phyloP scores from a whole-genome alignment of 345 rosid genomes.

The Pistacia integerrima region DNA sequence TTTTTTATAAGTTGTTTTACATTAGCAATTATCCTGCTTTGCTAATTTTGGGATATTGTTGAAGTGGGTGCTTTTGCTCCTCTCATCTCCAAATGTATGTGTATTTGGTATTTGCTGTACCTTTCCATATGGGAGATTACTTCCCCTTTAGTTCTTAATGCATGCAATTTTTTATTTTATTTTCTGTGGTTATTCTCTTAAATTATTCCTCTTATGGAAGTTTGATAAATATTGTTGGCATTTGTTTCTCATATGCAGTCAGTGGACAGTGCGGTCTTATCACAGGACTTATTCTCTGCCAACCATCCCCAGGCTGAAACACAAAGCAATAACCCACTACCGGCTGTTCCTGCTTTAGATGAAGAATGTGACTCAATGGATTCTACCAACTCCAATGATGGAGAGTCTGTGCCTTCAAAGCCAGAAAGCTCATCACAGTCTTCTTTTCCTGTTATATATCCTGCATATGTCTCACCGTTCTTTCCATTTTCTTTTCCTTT shows the following conservation, averaged over 20 bases:
- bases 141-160: not conserved
- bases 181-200: not conserved
- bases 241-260: slow-evolving; percentile 42
- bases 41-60: not conserved
- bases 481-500: slow-evolving; percentile 67
- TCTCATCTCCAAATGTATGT: not conserved
- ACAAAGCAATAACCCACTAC: slow-evolving; percentile 45
- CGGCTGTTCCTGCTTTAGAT: slow-evolving; percentile 59
- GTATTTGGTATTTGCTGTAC: not conserved
- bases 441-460: slow-evolving; percentile 62
- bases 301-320: slow-evolving; percentile 45
- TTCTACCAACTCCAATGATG: slow-evolving; percentile 76
- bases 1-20: too few relatives aligned
- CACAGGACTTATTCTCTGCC: slow-evolving; percentile 56
- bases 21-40: not conserved
- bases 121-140: not conserved
- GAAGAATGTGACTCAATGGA: slow-evolving; percentile 98
- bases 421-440: slow-evolving; percentile 45
- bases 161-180: not conserved
- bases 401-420: slow-evolving; percentile 51
- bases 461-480: slow-evolving; percentile 76
- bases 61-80: not conserved
- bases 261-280: slow-evolving; percentile 51
- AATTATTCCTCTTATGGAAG: not conserved
- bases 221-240: slow-evolving; percentile 7